Base-by-base conservation (phyloP, 2,329 filamentous ascomycete species). In the Neonectria magnoliae region DNA sequence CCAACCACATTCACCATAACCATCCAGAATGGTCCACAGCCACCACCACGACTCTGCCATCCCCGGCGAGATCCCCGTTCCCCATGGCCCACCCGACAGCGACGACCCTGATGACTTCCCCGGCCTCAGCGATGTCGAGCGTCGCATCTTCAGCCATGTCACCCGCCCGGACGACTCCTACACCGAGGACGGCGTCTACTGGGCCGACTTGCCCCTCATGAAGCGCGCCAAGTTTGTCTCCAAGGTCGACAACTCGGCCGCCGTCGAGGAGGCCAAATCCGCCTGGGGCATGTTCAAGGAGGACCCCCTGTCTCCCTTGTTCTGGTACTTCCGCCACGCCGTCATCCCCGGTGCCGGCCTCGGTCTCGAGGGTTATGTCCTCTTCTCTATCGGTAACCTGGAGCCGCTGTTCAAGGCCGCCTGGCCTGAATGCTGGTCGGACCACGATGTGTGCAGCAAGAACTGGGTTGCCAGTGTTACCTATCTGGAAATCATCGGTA, bases 321-420 rank as follows among this genome's bases (percentile, higher is more conserved):
- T 86, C 25, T 96, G 90, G 85, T 98, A 98, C 79, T 91, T 97
- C 77, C 88, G 90, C 76, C 96, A 97, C 77, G 95, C 94, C 81
- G 91, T 98, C 58, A 89, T 98, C 63, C 95, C 95, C 54, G 95
- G 95, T 80, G 94, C 94, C 70, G 95, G 95, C 77, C 88, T 98
- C 56, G 91, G 94, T 77, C 87, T 98, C 29, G 95, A 98, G 85
- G 95, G 93, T 73, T 98, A 98, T 76, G 94, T 98, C 45, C 87
- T 98, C 20, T 98, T 98, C 85, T 98, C 94, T 68, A 98, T 98
- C 72, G 95, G 95, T 63, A 98, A 97, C 80, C 84, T 98, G 69
- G 89, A 92, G 76, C 92, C 94, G 5, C 85, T 98, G 11, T 95
- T 97, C 76, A 80, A 88, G 66, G 85, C 88, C 36, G 88, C 89